phyloP scores from a whole-genome alignment of 148 eudicot species.

The Silene conica region DNA sequence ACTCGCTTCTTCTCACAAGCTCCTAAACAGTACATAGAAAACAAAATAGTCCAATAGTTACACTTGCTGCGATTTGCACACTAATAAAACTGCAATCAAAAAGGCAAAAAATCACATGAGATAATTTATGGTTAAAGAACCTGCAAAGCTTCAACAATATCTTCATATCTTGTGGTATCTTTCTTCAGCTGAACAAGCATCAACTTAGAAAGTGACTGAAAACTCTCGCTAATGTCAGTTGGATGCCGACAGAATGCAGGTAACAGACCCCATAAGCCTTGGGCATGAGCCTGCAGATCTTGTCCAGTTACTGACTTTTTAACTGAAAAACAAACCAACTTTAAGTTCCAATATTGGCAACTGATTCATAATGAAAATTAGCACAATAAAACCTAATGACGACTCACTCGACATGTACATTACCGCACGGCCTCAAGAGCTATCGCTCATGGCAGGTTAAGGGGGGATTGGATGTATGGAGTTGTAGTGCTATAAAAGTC shows the following conservation, averaged over 20 bases:
- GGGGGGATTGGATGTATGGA: background rate
- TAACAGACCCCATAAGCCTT: constrained; percentile 64
- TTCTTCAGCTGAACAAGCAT: constrained; percentile 47
- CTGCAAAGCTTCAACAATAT: constrained; percentile 60
- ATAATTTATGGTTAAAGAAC: constrained; percentile 25
- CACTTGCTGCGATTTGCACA: background rate
- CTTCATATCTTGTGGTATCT: constrained; percentile 57
- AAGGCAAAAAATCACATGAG: background rate
- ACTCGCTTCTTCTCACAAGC: constrained; percentile 62
- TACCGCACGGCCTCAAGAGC: background rate
- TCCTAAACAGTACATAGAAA: constrained; percentile 39
- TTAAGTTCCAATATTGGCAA: constrained; percentile 30
- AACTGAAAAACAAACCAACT: constrained; percentile 45
- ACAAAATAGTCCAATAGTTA: constrained; percentile 2
- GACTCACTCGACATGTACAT: constrained; percentile 1
- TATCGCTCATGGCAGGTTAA: background rate
- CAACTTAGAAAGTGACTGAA: constrained; percentile 46
- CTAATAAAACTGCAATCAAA: constrained; percentile 8
- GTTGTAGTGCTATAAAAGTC: background rate
- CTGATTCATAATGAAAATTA: constrained; percentile 14
- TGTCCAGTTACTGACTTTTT: constrained; percentile 53
- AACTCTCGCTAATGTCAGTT: constrained; percentile 48
- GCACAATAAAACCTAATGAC: constrained; percentile 7
- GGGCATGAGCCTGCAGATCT: constrained; percentile 70
- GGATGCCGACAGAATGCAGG: constrained; percentile 87